Evolutionary conservation across 305 asterid species (phyloP).

Genomic region (Solanum hybrid): DNA sequence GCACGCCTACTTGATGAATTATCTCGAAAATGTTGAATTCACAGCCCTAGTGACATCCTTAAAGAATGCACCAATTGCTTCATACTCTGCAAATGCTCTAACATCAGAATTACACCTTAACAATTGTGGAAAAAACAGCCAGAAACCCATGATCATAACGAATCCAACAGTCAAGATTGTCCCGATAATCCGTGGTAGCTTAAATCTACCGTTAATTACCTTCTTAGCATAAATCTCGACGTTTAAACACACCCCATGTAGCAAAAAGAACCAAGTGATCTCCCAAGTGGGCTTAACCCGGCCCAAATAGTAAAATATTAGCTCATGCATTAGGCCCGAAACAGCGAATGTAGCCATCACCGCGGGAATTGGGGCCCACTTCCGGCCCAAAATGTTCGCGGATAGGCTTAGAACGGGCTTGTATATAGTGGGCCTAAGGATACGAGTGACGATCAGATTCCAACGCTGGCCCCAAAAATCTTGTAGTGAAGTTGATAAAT

Average conservation of each 20-base stretch:
- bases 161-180: slow-evolving; percentile 35
- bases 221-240: slow-evolving; percentile 39
- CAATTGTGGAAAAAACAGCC: slow-evolving; percentile 58
- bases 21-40: neutral
- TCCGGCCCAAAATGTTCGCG: slow-evolving; percentile 20
- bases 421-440: slow-evolving; percentile 63
- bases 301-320: slow-evolving; percentile 50
- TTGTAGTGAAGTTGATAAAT: slow-evolving; percentile 58
- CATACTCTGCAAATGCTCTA: slow-evolving; percentile 46
- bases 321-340: slow-evolving; percentile 64
- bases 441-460: slow-evolving; percentile 68
- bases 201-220: slow-evolving; percentile 27
- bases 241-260: slow-evolving; percentile 44
- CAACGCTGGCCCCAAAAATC: slow-evolving; percentile 81
- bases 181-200: slow-evolving; percentile 30
- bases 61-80: slow-evolving; percentile 37
- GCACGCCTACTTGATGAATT: neutral
- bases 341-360: slow-evolving; percentile 41
- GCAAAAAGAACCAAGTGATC: slow-evolving; percentile 36
- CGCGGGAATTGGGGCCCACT: slow-evolving; percentile 47
- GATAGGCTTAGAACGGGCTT: slow-evolving; percentile 33
- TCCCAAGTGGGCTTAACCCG: slow-evolving; percentile 59
- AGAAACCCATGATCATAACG: slow-evolving; percentile 28
- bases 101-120: slow-evolving; percentile 30
- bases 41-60: slow-evolving; percentile 38